A percentile compares a stretch with the other conserved stretches of the same genome.
Conservation (phyloP, 129 eudicot species). For the Apium graveolens region DNA sequence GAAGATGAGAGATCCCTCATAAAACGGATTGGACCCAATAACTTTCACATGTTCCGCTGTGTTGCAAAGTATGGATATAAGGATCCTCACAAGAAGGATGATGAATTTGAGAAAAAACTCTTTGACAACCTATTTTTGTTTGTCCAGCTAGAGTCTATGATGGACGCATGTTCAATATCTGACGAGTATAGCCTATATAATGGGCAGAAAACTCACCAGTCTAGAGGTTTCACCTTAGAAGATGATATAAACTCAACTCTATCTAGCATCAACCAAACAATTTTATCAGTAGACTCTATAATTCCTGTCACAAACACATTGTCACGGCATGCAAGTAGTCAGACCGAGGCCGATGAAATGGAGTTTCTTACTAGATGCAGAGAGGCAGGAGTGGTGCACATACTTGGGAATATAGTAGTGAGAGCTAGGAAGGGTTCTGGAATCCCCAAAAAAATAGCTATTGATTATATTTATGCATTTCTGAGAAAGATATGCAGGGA, state of each 20-base stretch:
- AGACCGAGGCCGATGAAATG: conserved; percentile 57
- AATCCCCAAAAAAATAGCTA: conserved; percentile 47
- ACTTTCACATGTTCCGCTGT: conserved; percentile 81
- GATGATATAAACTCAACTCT: conserved; percentile 25
- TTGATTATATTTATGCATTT: conserved; percentile 80
- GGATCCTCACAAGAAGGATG: conserved; percentile 86
- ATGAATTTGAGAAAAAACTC: conserved; percentile 69
- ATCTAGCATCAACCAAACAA: conserved; percentile 8
- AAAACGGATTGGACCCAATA: conserved; percentile 91
- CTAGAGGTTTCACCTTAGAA: conserved; percentile 34
- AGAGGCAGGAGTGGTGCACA: conserved; percentile 92
- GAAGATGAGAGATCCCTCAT: conserved; percentile 80
- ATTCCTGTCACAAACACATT: conserved; percentile 40
- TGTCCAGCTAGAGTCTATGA: conserved; percentile 83
- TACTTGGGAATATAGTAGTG: conserved; percentile 74
- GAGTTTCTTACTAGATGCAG: conserved; percentile 67
- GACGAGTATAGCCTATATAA: conserved; percentile 60
- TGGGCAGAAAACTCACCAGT: conserved; percentile 43
- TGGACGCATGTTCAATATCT: conserved; percentile 86
- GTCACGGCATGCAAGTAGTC: conserved; percentile 51
- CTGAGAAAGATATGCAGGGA: conserved; percentile 93
- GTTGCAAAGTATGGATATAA: conserved; percentile 95
- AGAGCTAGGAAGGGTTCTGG: conserved; percentile 64
- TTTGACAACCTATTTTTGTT: conserved; percentile 59
- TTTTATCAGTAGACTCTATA: conserved; percentile 13